Base-by-base conservation (phyloP, 2,329 filamentous ascomycete species). In the Epicoccum sorghinum region DNA sequence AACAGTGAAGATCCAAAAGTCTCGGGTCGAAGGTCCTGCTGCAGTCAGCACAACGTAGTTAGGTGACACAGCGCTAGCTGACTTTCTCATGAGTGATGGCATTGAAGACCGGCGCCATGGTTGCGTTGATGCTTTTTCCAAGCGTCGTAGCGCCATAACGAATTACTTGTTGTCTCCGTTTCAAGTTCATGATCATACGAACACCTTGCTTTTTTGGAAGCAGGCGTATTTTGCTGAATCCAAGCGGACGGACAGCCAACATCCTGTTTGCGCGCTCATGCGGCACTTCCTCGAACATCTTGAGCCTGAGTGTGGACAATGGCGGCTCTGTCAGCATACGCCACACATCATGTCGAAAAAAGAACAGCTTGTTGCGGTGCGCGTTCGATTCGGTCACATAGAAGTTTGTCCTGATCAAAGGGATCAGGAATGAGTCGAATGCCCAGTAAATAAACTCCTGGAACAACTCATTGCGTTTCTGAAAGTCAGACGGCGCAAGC, bases 281-380 rank as follows among this genome's bases (percentile, higher is more conserved):
- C 37, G 82, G 84, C 36, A 97, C 77, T 64, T 95, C 89, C 60
- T 95, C 89, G 59, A 97, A 91, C 83, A 96, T 91, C 7, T 78
- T 82, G 2, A 77, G 62, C 67, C 89, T 95, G 22, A 98, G 77
- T 0, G 77, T 77, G 1, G 80, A 73, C 69, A 97, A 78, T 0
- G 88, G 85, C 6, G 92, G 89, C 63, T 93, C 87, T 1, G 88
- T 86, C 30, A 98, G 75, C 36, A 82, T 82, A 45, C 84, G 86
- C 95, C 95, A 99, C 8, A 95, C 81, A 73, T 99, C 95, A 61
- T 99, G 95, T 4, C 93, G 89, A 70, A 97, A 98, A 76, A 91
- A 99, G 73, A 96, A 96, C 0, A 98, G 77, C 25, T 86, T 86
- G 65, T 95, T 91, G 13, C 89, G 87, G 68, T 96, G 86, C 1